phyloP scores from a whole-genome alignment of 805 yeast genomes.

The Kodamaea kakaduensis region DNA sequence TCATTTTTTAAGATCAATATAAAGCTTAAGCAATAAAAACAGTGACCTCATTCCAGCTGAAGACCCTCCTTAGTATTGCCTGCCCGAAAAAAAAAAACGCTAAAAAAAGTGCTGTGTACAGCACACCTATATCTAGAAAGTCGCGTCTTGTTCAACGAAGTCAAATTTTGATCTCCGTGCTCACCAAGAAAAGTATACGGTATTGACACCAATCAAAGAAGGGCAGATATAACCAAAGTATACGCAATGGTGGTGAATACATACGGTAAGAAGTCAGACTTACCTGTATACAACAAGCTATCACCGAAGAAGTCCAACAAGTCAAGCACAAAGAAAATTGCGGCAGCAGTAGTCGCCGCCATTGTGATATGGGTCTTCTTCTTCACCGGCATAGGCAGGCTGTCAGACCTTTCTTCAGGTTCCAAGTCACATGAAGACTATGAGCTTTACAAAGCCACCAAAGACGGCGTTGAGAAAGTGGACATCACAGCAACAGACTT shows the following conservation, averaged over 20 bases:
- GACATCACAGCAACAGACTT: slow-evolving; percentile 5
- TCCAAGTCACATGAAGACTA: slow-evolving; percentile 12
- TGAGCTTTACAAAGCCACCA: slow-evolving; percentile 28
- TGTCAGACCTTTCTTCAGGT: too few species aligned
- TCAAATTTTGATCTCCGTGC: too few species aligned
- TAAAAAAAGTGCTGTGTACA: too few species aligned
- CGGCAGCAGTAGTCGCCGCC: slow-evolving; percentile 5
- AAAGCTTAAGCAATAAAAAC: too few species aligned
- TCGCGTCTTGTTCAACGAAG: too few species aligned
- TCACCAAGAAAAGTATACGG: too few species aligned
- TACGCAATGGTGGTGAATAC: slow-evolving; percentile 22
- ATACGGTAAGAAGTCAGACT: slow-evolving; percentile 43
- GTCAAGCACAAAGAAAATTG: slow-evolving; percentile 7
- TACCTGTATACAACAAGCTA: slow-evolving; percentile 35
- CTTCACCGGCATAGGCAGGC: not conserved
- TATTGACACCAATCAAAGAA: too few species aligned
- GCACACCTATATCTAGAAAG: too few species aligned
- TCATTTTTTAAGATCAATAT: too few species aligned
- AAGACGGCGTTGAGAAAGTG: slow-evolving; percentile 24
- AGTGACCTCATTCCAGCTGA: too few species aligned
- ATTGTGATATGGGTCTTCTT: slow-evolving; percentile 12
- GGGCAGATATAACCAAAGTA: not conserved
- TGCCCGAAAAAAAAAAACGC: too few species aligned
- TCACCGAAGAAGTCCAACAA: slow-evolving; percentile 13
- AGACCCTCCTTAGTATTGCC: too few species aligned